Conservation (phyloP, 495 filamentous ascomycete species). For the Daldinia childiae region DNA sequence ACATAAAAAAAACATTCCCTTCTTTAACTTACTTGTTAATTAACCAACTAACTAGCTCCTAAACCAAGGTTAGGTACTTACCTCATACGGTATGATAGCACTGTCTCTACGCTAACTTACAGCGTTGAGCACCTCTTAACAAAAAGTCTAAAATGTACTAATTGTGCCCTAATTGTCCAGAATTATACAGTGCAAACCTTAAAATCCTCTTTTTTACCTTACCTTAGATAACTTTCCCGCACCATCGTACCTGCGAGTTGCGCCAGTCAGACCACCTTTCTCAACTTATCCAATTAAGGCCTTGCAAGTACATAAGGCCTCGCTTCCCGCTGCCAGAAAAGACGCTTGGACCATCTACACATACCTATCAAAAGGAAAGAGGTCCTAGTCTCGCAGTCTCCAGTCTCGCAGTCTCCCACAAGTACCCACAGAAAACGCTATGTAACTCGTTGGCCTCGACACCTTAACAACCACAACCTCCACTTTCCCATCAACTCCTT, state of each 20-base stretch:
- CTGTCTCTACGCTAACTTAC: background rate
- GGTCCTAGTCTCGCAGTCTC: constrained; percentile 24
- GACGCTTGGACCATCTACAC: constrained; percentile 26
- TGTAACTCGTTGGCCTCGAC: constrained; percentile 36
- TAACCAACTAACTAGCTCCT: too few species aligned
- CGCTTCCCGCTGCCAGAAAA: constrained; percentile 6
- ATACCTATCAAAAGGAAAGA: constrained; percentile 14
- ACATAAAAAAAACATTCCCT: background rate
- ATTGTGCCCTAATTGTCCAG: background rate
- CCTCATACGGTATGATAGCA: background rate
- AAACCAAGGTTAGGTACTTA: too few species aligned
- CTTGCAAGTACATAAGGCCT: background rate
- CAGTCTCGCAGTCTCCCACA: constrained; percentile 26
- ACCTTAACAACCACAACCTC: constrained; percentile 31
- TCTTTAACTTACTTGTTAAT: background rate
- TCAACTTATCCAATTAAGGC: background rate
- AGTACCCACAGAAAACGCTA: constrained; percentile 30
- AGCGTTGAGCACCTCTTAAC: background rate
- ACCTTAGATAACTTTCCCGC: background rate
- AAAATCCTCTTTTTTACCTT: background rate
- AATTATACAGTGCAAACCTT: background rate
- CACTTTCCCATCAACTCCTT: constrained; percentile 39
- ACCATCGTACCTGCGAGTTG: background rate
- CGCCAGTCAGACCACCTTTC: constrained; percentile 10
- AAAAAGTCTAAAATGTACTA: background rate